Evolutionary conservation across 176 grass and related monocot species (phyloP).

Genomic region (Rhynchospora tenuis): DNA sequence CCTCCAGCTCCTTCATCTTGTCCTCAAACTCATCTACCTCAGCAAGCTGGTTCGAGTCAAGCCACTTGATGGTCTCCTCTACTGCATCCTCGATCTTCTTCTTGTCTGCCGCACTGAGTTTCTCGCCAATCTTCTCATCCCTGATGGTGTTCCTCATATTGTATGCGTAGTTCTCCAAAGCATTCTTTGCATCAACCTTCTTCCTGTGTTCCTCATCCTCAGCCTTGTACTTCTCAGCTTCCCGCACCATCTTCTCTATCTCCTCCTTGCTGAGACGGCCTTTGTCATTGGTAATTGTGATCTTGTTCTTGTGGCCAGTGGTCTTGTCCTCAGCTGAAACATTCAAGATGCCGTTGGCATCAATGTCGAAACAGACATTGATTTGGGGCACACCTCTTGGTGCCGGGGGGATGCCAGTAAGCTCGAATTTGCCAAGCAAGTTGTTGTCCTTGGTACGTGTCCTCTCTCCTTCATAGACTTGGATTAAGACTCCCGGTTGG

Average conservation of each 20-base stretch:
- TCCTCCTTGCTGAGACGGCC: slow-evolving; percentile 81
- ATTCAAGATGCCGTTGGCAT: slow-evolving; percentile 70
- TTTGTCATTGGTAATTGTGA: slow-evolving; percentile 87
- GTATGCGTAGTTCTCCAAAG: slow-evolving; percentile 74
- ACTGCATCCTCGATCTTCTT: slow-evolving; percentile 66
- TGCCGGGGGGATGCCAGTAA: slow-evolving; percentile 58
- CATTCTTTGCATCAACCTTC: slow-evolving; percentile 61
- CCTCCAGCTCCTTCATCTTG: slow-evolving; percentile 74
- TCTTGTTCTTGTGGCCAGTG: slow-evolving; percentile 68
- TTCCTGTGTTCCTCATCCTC: slow-evolving; percentile 64
- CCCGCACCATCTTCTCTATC: slow-evolving; percentile 70
- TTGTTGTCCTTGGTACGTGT: slow-evolving; percentile 73
- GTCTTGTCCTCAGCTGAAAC: slow-evolving; percentile 79
- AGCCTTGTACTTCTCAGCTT: slow-evolving; percentile 62
- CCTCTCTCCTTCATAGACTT: slow-evolving; percentile 85
- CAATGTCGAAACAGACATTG: slow-evolving; percentile 73
- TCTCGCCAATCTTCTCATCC: slow-evolving; percentile 50
- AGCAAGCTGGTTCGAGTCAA: slow-evolving; percentile 75
- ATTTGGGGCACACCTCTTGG: slow-evolving; percentile 65
- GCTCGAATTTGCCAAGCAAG: slow-evolving; percentile 67
- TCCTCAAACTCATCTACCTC: slow-evolving; percentile 70
- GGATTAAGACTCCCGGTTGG: slow-evolving; percentile 61
- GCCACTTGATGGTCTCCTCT: slow-evolving; percentile 65
- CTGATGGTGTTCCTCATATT: slow-evolving; percentile 78
- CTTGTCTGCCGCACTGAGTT: slow-evolving; percentile 43